Conservation (phyloP, 2,329 filamentous ascomycete genomes). For the Fusarium sp. region DNA sequence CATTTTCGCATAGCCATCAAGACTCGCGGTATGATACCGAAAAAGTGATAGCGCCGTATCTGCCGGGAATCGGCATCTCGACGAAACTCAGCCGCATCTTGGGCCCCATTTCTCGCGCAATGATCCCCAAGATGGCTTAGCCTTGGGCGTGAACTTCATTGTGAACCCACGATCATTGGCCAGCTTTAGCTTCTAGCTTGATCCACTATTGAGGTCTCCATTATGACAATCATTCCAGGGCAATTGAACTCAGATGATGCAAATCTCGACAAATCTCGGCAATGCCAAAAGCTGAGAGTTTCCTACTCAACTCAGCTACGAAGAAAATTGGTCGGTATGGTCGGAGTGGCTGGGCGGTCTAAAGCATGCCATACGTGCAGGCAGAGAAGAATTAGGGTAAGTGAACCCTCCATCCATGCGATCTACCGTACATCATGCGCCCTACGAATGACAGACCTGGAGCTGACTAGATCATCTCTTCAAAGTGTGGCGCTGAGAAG, state of each 20-base stretch:
- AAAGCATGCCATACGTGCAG: not conserved
- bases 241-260: not conserved
- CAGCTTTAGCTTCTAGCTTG: fast-evolving
- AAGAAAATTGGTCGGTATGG: not conserved
- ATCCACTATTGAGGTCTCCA: not conserved
- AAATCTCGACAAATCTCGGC: not conserved
- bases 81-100: not conserved
- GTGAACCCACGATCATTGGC: fast-evolving
- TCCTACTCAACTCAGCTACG: fast-evolving
- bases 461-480: not conserved
- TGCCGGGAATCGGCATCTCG: not conserved
- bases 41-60: not conserved
- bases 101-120: not conserved
- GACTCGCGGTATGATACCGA: not conserved
- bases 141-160: not conserved
- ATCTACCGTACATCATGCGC: no score
- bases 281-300: fast-evolving
- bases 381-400: not conserved
- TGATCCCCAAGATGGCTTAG: not conserved
- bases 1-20: not conserved
- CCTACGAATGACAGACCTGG: not conserved
- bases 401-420: fast-evolving
- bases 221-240: not conserved
- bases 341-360: not conserved
- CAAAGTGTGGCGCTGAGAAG: not conserved